Conservation (phyloP, 176 grass and related monocot species). For the Luzula sylvatica region DNA sequence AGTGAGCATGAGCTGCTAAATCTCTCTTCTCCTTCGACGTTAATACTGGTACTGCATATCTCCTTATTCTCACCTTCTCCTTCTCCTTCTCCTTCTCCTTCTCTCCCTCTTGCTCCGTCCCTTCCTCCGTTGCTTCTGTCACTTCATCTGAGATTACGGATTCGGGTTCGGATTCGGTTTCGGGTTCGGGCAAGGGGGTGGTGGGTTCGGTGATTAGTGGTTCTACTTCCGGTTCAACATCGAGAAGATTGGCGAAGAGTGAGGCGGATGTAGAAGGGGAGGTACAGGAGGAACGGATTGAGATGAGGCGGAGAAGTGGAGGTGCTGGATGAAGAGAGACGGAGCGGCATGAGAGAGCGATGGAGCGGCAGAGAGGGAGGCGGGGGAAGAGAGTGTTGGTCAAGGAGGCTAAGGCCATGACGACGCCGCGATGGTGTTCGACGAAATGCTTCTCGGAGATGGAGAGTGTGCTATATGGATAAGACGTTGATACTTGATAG, state of each 20-base stretch:
- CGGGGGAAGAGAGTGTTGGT: conserved; percentile 37
- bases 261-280: background rate
- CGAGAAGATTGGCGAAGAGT: too few species aligned
- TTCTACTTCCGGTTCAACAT: too few species aligned
- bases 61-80: conserved; percentile 24
- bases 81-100: conserved; percentile 15
- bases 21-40: conserved; percentile 92
- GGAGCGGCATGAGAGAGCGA: conserved; percentile 17
- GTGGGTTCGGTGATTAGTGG: background rate
- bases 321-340: background rate
- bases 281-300: conserved; percentile 5
- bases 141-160: conserved; percentile 8
- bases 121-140: conserved; percentile 9
- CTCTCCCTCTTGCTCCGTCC: conserved; percentile 10
- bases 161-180: background rate
- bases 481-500: too few species aligned
- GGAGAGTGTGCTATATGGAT: conserved; percentile 4
- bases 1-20: conserved; percentile 73
- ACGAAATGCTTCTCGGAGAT: conserved; percentile 30
- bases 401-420: conserved; percentile 24
- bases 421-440: conserved; percentile 31
- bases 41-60: conserved; percentile 50
- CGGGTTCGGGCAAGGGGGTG: conserved; percentile 12
- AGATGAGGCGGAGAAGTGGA: conserved; percentile 16
- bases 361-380: conserved; percentile 26